phyloP scores from a whole-genome alignment of 495 filamentous ascomycete species.

The Eremomyces bilateralis region DNA sequence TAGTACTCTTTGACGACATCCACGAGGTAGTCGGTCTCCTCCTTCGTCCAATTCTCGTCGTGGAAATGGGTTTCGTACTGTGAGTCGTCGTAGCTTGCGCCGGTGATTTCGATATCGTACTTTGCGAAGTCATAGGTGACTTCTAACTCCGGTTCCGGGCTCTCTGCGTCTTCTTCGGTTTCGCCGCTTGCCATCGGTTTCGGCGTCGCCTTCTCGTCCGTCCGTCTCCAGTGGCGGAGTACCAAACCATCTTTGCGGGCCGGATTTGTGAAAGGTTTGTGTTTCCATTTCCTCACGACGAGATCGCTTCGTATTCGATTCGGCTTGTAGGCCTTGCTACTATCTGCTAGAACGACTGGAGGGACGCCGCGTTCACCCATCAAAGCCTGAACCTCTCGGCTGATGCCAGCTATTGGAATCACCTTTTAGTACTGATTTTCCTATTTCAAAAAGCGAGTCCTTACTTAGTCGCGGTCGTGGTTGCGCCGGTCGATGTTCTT shows the following conservation, averaged over 20 bases:
- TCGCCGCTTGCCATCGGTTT: conserved; percentile 17
- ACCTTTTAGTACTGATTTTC: conserved; percentile 1
- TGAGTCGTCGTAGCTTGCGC: conserved; percentile 63
- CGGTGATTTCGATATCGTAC: conserved; percentile 56
- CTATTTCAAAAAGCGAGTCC: not conserved
- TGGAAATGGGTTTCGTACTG: conserved; percentile 60
- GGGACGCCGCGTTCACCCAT: conserved; percentile 46
- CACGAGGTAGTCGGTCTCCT: conserved; percentile 84
- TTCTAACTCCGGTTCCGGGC: conserved; percentile 26
- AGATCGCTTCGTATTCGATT: conserved; percentile 23
- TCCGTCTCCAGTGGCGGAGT: conserved; percentile 42
- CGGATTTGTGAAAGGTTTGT: conserved; percentile 31
- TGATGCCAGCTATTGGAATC: conserved; percentile 43
- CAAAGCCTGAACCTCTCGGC: conserved; percentile 41
- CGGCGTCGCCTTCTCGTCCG: conserved; percentile 17
- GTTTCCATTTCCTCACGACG: conserved; percentile 3
- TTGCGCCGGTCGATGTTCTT: conserved; percentile 7
- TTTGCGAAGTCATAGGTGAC: conserved; percentile 41
- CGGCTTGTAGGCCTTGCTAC: conserved; percentile 35
- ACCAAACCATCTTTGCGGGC: conserved; percentile 36
- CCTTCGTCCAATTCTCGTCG: conserved; percentile 60
- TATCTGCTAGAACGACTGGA: conserved; percentile 42
- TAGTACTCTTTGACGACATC: conserved; percentile 52
- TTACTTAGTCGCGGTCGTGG: not conserved
- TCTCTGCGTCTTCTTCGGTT: conserved; percentile 21